Evolutionary conservation across 78 protist species (phyloP).

Genomic region (Dictyostelium firmibasis): DNA sequence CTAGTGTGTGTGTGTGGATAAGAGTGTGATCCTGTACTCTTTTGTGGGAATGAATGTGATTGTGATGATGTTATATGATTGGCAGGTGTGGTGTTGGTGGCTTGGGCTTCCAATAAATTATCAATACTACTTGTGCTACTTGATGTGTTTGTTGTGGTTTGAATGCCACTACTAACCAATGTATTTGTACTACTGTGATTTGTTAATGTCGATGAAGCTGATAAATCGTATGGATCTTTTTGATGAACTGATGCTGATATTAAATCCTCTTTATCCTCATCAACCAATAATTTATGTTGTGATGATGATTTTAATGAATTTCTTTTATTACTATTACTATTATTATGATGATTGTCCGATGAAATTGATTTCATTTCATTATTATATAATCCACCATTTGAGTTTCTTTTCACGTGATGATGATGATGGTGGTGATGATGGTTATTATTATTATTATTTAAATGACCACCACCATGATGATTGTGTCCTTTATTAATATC

Average conservation of each 20-base stretch:
- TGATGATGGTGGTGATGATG: conserved; percentile 1
- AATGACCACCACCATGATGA: background rate
- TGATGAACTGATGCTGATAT: conserved; percentile 7
- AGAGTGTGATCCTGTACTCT: background rate
- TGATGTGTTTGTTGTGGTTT: background rate
- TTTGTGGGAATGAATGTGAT: background rate
- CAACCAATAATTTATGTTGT: background rate
- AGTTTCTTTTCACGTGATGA: background rate
- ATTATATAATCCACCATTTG: background rate
- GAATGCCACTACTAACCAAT: background rate
- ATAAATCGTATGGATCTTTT: conserved; percentile 17
- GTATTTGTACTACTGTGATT: background rate
- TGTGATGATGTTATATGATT: background rate
- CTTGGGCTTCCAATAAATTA: background rate
- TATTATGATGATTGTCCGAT: background rate
- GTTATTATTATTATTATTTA: background rate
- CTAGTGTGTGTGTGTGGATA: conserved; percentile 49
- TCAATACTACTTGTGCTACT: background rate
- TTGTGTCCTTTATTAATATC: background rate
- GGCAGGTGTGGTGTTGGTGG: background rate
- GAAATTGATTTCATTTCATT: conserved; percentile 24
- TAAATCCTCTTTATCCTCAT: conserved; percentile 21
- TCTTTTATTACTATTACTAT: background rate
- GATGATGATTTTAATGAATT: conserved; percentile 3
- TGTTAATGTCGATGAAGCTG: background rate